Evolutionary conservation across 192 early-diverging fungal genomes (phyloP).

Genomic region (Gaertneriomyces semiglobifer): DNA sequence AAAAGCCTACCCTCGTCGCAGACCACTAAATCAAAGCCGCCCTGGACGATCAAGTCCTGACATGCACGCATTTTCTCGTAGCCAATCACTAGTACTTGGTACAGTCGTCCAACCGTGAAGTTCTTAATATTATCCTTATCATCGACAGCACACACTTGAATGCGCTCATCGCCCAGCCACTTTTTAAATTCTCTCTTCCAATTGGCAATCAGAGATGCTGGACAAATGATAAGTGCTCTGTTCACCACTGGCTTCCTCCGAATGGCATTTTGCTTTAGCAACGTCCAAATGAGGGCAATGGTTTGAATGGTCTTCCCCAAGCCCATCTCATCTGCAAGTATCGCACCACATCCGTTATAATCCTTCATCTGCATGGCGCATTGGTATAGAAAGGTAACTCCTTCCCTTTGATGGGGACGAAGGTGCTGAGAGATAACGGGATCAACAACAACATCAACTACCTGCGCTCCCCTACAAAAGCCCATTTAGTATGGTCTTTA

Average conservation of each 20-base stretch:
- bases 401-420: slow-evolving; percentile 47
- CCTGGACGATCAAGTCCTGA: background rate
- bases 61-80: slow-evolving; percentile 28
- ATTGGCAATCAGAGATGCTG: slow-evolving; percentile 45
- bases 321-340: slow-evolving; percentile 55
- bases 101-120: slow-evolving; percentile 28
- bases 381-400: slow-evolving; percentile 52
- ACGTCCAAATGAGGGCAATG: slow-evolving; percentile 47
- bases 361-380: slow-evolving; percentile 28
- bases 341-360: slow-evolving; percentile 45
- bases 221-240: slow-evolving; percentile 47
- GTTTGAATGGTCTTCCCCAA: slow-evolving; percentile 51
- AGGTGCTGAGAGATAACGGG: slow-evolving; percentile 36
- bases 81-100: slow-evolving; percentile 29
- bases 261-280: slow-evolving; percentile 33
- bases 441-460: slow-evolving; percentile 49
- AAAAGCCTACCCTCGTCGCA: slow-evolving; percentile 43
- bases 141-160: slow-evolving; percentile 31
- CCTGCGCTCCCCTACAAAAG: background rate
- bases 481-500: background rate
- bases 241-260: slow-evolving; percentile 7
- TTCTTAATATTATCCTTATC: slow-evolving; percentile 20
- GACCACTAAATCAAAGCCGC: slow-evolving; percentile 37
- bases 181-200: slow-evolving; percentile 58
- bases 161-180: slow-evolving; percentile 52